Evolutionary conservation across 2,329 filamentous ascomycete species (phyloP).

Genomic region (Juglanconis sp.): DNA sequence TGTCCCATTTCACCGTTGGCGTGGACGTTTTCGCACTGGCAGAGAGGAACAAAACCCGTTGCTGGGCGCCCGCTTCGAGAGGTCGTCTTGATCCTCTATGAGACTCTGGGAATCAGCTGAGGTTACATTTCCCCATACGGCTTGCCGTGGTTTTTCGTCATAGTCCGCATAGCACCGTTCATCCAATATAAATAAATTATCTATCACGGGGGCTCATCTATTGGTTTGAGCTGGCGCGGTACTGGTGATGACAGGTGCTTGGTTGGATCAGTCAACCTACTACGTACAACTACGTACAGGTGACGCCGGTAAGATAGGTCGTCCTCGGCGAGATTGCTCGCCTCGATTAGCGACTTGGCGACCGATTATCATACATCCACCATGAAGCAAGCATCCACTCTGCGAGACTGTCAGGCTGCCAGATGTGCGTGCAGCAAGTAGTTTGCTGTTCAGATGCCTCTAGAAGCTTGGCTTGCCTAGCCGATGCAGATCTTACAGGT

Average conservation of each 20-base stretch:
- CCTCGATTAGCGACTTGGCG: slow-evolving; percentile 2
- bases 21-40: slow-evolving; percentile 26
- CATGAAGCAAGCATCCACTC: background rate
- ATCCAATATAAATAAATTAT: background rate
- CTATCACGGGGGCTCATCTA: no score
- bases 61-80: slow-evolving; percentile 30
- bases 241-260: no score
- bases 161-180: background rate
- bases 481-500: background rate
- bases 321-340: background rate
- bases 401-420: background rate
- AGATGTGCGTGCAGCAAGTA: background rate
- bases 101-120: slow-evolving; percentile 31
- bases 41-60: slow-evolving; percentile 27
- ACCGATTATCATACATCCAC: background rate
- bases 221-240: no score
- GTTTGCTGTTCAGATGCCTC: background rate
- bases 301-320: background rate
- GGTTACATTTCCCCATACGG: slow-evolving; percentile 22
- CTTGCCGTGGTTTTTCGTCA: background rate
- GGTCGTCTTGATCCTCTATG: slow-evolving; percentile 28
- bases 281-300: background rate
- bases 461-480: background rate
- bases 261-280: no score
- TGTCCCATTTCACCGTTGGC: slow-evolving; percentile 20